Evolutionary conservation across 2,329 filamentous ascomycete species (phyloP), one percentile per base, ranked within the genome.

Genomic region (Aspergillus brunneoviolaceus): DNA sequence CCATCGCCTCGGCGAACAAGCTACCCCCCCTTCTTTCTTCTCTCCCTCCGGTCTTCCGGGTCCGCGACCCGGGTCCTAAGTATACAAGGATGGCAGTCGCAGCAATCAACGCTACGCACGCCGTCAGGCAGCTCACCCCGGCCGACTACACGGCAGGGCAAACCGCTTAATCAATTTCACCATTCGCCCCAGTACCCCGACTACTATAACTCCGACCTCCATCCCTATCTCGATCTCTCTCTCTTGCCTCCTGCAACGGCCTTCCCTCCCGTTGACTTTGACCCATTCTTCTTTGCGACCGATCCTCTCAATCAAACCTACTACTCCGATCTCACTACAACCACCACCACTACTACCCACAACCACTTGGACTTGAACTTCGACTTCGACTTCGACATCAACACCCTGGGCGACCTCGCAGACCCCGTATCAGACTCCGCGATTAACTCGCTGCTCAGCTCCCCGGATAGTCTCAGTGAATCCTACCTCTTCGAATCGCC

Each of bases 41-140:
- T 49, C 27, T 52, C 49, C 50, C 25, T 45, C 51, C 56, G 51
- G 61, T 16, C 51, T 16, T 39, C 61, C 63, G 60, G 63, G 63
- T 63, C 61, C 55, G 33, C 49, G 48, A 60, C 60, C 61, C 63
- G 60, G 60, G 60, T 60, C 27, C 58, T 50, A 58, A 65, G 31
- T 51, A 65, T 65, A 57, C 56, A 62, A 53, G 58, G 60, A 65
- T 65, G 63, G 54, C 54, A 25, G 56, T 54, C 60, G 50, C 63
- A 33, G 54, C 52, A 50, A 21, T 27, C 23, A 61, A 54, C 33
- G 57, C 23, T 57, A 58, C 59, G 51, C 47, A 51, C 48, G 57
- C 33, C 45, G 27, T 51, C 51, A 53, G 60, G 50, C 58, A 63
- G 55, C 55, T 50, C 50, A 4, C 10, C 57, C 27, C 14, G 16